Conservation (phyloP, 257 asterid species). For the Solanum dulcamara region DNA sequence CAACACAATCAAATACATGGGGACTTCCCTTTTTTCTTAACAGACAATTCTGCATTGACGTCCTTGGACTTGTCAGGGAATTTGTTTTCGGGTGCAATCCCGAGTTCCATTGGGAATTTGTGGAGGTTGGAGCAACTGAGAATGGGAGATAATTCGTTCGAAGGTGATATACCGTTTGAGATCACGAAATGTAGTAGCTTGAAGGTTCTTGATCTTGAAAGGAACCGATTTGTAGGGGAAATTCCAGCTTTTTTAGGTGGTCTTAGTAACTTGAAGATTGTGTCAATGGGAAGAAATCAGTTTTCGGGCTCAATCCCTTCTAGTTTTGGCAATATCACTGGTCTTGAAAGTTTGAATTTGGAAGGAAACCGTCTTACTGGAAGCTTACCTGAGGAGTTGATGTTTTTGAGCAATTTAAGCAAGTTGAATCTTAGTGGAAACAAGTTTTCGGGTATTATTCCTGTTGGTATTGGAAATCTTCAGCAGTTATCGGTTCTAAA, state of each 20-base stretch:
- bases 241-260: conserved; percentile 28
- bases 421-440: conserved; percentile 46
- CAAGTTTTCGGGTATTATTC: conserved; percentile 38
- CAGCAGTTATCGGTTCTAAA: conserved; percentile 41
- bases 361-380: conserved; percentile 37
- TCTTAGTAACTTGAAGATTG: conserved; percentile 22
- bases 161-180: conserved; percentile 32
- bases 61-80: conserved; percentile 54
- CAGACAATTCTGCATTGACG: conserved; percentile 24
- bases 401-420: conserved; percentile 39
- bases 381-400: conserved; percentile 32
- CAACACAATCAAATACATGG: conserved; percentile 31
- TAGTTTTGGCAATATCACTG: conserved; percentile 27
- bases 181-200: conserved; percentile 32
- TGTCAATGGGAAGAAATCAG: conserved; percentile 40
- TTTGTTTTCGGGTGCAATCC: conserved; percentile 35
- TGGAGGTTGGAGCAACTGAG: conserved; percentile 36
- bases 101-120: conserved; percentile 31
- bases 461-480: conserved; percentile 28
- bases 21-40: conserved; percentile 27
- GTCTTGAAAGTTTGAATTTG: conserved; percentile 39
- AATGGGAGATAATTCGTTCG: conserved; percentile 46
- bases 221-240: conserved; percentile 35
- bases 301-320: conserved; percentile 35
- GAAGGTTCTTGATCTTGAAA: conserved; percentile 48